phyloP scores from a whole-genome alignment of 805 yeast genomes.

The Maudiozyma pseudohumilis region DNA sequence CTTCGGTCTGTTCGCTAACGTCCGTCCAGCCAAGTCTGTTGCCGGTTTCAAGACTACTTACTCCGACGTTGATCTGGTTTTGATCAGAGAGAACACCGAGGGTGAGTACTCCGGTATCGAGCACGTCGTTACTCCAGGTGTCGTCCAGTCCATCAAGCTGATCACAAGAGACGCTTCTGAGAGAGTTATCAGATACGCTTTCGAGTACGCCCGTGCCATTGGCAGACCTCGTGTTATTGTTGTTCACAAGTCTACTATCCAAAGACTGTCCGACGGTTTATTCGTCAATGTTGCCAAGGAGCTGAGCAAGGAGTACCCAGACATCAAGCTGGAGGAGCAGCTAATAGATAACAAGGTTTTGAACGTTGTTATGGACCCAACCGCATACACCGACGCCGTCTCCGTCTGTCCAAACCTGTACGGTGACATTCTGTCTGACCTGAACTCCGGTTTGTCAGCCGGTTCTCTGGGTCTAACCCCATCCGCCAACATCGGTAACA shows the following conservation, averaged over 20 bases:
- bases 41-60: constrained; percentile 83
- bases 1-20: constrained; percentile 91
- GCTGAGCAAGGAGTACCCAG: constrained; percentile 86
- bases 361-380: constrained; percentile 81
- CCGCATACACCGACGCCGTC: constrained; percentile 75
- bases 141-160: constrained; percentile 93
- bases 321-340: constrained; percentile 71
- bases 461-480: constrained; percentile 99
- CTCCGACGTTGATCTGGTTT: constrained; percentile 80
- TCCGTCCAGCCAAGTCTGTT: constrained; percentile 91
- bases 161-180: constrained; percentile 95
- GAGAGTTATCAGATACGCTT: constrained; percentile 93
- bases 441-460: constrained; percentile 85
- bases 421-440: constrained; percentile 98
- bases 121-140: constrained; percentile 97
- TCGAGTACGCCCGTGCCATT: constrained; percentile 86
- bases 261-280: constrained; percentile 96
- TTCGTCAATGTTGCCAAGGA: constrained; percentile 88
- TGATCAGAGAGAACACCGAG: constrained; percentile 98
- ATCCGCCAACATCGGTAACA: constrained; percentile 98
- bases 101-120: constrained; percentile 99
- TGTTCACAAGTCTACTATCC: constrained; percentile 97
- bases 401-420: constrained; percentile 97
- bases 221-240: constrained; percentile 83
- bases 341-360: constrained; percentile 92